Percentiles rank a stretch among this genome's conserved stretches.
Evolutionary conservation across 2,329 filamentous ascomycete genomes (phyloP).

Genomic region (Didymella lethalis): DNA sequence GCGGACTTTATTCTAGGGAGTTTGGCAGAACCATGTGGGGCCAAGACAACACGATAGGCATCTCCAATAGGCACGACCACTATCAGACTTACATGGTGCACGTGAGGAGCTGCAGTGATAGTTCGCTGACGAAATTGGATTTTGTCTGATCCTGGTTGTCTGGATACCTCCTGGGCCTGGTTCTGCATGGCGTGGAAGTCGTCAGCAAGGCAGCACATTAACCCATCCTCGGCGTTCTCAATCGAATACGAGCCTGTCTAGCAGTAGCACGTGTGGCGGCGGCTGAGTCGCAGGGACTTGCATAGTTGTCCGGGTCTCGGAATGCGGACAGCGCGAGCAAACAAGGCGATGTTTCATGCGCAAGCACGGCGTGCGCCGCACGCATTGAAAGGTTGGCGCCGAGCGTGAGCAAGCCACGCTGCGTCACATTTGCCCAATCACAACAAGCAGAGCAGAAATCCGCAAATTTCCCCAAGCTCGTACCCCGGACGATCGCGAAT

Average conservation of each 20-base stretch:
- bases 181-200: not conserved
- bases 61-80: too few species aligned
- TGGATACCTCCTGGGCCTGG: not conserved
- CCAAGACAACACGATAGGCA: too few species aligned
- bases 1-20: too few species aligned
- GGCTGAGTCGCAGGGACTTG: not conserved
- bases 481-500: slow-evolving; percentile 4
- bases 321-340: slow-evolving; percentile 5
- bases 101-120: not conserved
- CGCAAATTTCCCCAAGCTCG: slow-evolving; percentile 16
- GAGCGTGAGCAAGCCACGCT: slow-evolving; percentile 12
- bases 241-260: not conserved
- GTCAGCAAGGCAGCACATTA: not conserved
- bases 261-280: too few species aligned
- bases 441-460: not conserved
- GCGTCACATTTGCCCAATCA: slow-evolving; percentile 17
- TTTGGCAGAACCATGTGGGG: too few species aligned
- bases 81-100: too few species aligned
- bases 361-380: not conserved
- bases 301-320: slow-evolving; percentile 9
- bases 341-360: slow-evolving; percentile 10
- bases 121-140: not conserved
- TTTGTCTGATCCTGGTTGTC: not conserved
- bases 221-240: not conserved
- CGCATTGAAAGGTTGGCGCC: slow-evolving; percentile 17